Conservation (phyloP, 1,139 yeast species). For the Saccharomyces hybrid region DNA sequence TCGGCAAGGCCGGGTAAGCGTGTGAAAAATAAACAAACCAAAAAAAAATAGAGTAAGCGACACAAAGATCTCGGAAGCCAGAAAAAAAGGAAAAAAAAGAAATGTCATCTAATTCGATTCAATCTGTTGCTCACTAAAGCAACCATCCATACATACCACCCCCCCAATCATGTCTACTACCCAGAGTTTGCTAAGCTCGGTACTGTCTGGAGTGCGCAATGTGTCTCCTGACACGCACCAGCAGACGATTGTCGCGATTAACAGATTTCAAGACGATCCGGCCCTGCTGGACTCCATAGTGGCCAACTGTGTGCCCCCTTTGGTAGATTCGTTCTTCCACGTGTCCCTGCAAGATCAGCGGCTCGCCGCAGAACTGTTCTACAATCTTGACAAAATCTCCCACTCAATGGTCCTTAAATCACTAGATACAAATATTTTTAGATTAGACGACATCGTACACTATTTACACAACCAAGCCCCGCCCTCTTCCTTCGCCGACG, state of each 20-base stretch:
- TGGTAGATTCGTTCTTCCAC: neutral
- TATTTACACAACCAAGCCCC: neutral
- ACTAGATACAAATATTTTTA: neutral
- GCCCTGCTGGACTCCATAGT: neutral
- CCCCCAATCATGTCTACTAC: neutral
- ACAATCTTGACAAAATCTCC: neutral
- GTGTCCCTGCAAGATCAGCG: neutral
- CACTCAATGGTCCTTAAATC: neutral
- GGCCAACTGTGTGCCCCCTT: neutral
- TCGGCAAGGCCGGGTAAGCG: no score
- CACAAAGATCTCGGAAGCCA: no score
- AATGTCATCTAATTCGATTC: no score
- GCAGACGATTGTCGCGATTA: neutral
- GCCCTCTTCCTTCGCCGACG: neutral
- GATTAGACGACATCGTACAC: neutral
- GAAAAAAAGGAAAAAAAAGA: no score
- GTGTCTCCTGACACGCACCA: neutral
- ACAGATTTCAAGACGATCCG: neutral
- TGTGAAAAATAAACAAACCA: no score
- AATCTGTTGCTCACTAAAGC: no score
- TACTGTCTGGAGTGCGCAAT: neutral
- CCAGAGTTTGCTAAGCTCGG: neutral
- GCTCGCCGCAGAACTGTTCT: neutral
- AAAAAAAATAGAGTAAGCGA: no score
- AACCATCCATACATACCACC: no score